Evolutionary conservation across 306 rosid species (phyloP), one percentile per base, ranked within the genome.

Genomic region (Rosa multiflora): DNA sequence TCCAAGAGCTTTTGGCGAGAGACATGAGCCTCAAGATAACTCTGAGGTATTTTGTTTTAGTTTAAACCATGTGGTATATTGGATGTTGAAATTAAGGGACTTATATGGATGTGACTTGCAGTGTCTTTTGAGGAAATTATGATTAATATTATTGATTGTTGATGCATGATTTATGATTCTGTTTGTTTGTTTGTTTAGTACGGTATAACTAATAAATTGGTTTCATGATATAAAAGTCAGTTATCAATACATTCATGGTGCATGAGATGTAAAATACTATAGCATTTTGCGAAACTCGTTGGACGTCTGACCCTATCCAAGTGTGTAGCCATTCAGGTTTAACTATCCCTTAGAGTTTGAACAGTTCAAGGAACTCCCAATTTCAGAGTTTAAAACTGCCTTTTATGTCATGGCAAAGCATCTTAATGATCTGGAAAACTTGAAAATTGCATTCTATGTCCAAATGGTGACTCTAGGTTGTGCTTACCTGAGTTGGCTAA

Each of bases 21-120:
- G 75, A 40, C 88, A 44, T 39, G 97, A 91, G 37, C 78, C 62
- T 69, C 89, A 82, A n/a, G 98, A 91, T 78, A 67, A 84, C 76
- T 85, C 80, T 5, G 97, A 93, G 97, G 98, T 93, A 76, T 75
- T 62, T 67, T 70, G 9, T 18, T 59, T 13, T 61, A n/a, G 23
- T 47, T 80, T 48, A 4, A 37, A 32, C 32, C 6, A 21, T 52
- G 53, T 80, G 11, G 13, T 66, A 61, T 73, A 67, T 76, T 58
- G 37, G 29, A 20, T 64, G 13, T 55, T 80, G 23, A 81, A 64
- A 10, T 62, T 49, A 4, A 40, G 32, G 44, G 63, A 39, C 7
- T n/a, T 66, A 5, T 23, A 18, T 70, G n/a, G 63, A 32, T 37
- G 40, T 67, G 37, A 39, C 59, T 76, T 47, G 67, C 48, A 12